These are phyloP conservation scores for Pseudogymnoascus sp. DNA, from an alignment of 2,329 filamentous ascomycete genomes.

Conservation along the genomic window DNA sequence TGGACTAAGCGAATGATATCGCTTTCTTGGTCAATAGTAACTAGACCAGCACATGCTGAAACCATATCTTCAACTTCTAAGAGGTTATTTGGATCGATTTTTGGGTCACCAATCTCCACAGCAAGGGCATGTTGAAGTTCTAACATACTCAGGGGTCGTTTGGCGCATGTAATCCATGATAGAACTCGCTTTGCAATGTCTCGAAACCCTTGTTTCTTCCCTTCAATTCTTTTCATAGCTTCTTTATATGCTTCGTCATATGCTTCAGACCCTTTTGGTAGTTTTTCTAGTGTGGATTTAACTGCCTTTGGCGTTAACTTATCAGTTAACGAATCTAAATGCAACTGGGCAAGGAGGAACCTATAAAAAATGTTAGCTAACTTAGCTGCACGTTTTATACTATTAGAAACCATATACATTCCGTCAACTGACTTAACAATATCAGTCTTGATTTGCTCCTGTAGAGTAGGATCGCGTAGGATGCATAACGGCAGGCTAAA, in stretches of 20 bases:
- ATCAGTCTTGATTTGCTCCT: constrained; percentile 18
- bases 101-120: constrained; percentile 20
- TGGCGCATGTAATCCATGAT: constrained; percentile 34
- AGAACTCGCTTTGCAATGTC: constrained; percentile 33
- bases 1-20: constrained; percentile 24
- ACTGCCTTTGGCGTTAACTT: constrained; percentile 29
- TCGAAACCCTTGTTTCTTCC: constrained; percentile 26
- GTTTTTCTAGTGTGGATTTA: constrained; percentile 22
- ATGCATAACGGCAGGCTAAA: constrained; percentile 18
- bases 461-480: constrained; percentile 14
- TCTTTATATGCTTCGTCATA: constrained; percentile 34
- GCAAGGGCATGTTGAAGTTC: constrained; percentile 38
- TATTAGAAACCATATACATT: constrained; percentile 26
- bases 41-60: constrained; percentile 24
- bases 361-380: constrained; percentile 19
- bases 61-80: constrained; percentile 18
- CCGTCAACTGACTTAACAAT: constrained; percentile 24
- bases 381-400: background rate
- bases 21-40: constrained; percentile 24
- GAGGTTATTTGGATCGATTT: constrained; percentile 31
- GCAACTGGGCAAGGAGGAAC: constrained; percentile 34
- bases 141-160: constrained; percentile 23
- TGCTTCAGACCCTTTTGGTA: constrained; percentile 26
- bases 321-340: constrained; percentile 28
- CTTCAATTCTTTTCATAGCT: constrained; percentile 34